Conservation (phyloP, 257 asterid genomes). For the Plantago ovata region DNA sequence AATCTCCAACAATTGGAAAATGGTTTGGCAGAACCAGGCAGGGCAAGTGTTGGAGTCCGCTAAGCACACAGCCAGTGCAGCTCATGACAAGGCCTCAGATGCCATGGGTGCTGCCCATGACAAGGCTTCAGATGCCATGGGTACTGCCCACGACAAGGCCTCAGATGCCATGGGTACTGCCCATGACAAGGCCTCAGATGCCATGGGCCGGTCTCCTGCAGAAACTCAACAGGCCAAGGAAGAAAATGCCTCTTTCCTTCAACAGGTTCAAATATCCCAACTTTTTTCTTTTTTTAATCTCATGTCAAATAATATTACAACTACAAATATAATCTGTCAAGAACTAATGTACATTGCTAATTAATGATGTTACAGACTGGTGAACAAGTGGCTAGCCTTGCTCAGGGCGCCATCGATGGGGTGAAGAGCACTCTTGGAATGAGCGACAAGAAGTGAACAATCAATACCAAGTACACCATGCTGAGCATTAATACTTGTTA, state of each 20-base stretch:
- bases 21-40: slow-evolving; percentile 33
- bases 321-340: background rate
- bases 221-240: slow-evolving; percentile 47
- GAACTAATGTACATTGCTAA: background rate
- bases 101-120: too few relatives aligned
- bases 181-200: slow-evolving; percentile 41
- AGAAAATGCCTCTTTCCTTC: slow-evolving; percentile 43
- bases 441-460: slow-evolving; percentile 33
- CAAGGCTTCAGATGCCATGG: slow-evolving; percentile 37
- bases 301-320: background rate
- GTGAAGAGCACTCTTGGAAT: slow-evolving; percentile 71
- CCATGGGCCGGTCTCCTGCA: slow-evolving; percentile 31
- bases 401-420: slow-evolving; percentile 73
- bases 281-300: background rate
- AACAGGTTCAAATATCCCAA: slow-evolving; percentile 31
- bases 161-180: slow-evolving; percentile 38
- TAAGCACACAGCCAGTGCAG: slow-evolving; percentile 35
- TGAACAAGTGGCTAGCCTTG: slow-evolving; percentile 50
- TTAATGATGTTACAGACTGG: slow-evolving; percentile 36
- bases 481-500: slow-evolving; percentile 3
- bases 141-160: slow-evolving; percentile 50
- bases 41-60: slow-evolving; percentile 55
- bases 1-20: too few relatives aligned
- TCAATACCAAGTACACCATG: background rate
- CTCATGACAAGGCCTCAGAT: slow-evolving; percentile 43